These are phyloP conservation scores for Penicillium olsonii DNA, from an alignment of 2,329 filamentous ascomycete genomes.

Conservation along the genomic window DNA sequence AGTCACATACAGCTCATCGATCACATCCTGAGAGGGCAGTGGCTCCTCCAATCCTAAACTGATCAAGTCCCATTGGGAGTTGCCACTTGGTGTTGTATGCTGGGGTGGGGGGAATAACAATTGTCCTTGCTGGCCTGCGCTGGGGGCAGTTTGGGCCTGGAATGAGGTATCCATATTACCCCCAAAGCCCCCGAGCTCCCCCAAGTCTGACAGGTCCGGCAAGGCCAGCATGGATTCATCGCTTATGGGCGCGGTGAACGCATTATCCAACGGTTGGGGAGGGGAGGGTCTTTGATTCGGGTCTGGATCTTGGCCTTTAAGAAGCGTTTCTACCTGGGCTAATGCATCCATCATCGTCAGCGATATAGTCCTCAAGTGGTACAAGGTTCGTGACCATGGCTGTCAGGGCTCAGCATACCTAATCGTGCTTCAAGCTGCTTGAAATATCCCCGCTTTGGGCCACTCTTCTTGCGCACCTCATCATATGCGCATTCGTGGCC, in stretches of 20 bases:
- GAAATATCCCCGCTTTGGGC: slow-evolving; percentile 90
- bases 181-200: slow-evolving; percentile 4
- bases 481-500: slow-evolving; percentile 88
- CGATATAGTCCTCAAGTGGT: slow-evolving; percentile 4
- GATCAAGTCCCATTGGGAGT: slow-evolving; percentile 82
- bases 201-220: slow-evolving; percentile 26
- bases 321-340: slow-evolving; percentile 91
- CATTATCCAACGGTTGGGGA: slow-evolving; percentile 24
- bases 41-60: slow-evolving; percentile 79
- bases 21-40: slow-evolving; percentile 73
- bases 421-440: slow-evolving; percentile 90
- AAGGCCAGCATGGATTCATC: slow-evolving; percentile 25
- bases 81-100: slow-evolving; percentile 25
- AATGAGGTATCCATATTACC: slow-evolving; percentile 21
- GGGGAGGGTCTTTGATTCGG: slow-evolving; percentile 32
- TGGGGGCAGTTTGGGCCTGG: slow-evolving; percentile 27
- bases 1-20: slow-evolving; percentile 73
- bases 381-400: neutral
- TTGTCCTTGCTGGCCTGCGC: slow-evolving; percentile 21
- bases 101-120: slow-evolving; percentile 21
- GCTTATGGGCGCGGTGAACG: slow-evolving; percentile 35
- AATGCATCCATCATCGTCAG: slow-evolving; percentile 17
- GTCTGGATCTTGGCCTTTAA: slow-evolving; percentile 73
- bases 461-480: slow-evolving; percentile 90
- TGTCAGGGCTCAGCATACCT: slow-evolving; percentile 57